Base-by-base conservation (phyloP, 352 stramenopile genomes). In the Globisporangium barbulae region DNA sequence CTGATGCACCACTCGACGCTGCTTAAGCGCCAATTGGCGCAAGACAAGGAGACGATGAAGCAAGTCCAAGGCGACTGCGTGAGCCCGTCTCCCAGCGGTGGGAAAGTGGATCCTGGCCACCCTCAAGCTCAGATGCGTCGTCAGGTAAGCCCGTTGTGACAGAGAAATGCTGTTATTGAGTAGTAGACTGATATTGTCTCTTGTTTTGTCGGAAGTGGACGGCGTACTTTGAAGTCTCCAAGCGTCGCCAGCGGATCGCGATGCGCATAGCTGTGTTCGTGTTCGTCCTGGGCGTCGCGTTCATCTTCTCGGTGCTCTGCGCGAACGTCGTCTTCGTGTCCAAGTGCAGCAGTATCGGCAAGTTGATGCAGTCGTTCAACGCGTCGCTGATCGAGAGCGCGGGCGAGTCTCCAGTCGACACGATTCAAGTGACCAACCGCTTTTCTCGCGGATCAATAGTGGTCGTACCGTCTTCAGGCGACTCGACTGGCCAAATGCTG, bases 341-440 rank as follows among this genome's bases (percentile, higher is more conserved):
- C 13, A 88, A 93, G 61, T 90, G 84, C 69, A 79, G 73, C 64
- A 83, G 73, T 22, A 88, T 91, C 30, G 75, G 79, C 57, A 86
- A 76, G 62, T 64, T 74, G 5, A 63, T 86, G 39, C 67, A 73
- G n/a, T 72, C 79, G 0, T 55, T 69, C 31, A 83, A 45, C 47
- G 73, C 78, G 49, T 63, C 78, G 47, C 52, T 92, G 1, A 57
- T 88, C 17, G 68, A 78, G 13, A 62, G 39, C 3, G 61, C 53
- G n/a, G 48, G 47, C 7, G 61, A 71, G 33, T 30, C 49, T 13
- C 54, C 39, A 8, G 54, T 59, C 30, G 58, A 57, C 2, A 63
- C 31, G 0, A 64, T 88, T 41, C 45, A 60, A 21, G 42, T 89
- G 21, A 57, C 54, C 5, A 89, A 84, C 48, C 57, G 55, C 2